Evolutionary conservation across 2,329 filamentous ascomycete genomes (phyloP).

Genomic region (Leptoxyphium fumago): DNA sequence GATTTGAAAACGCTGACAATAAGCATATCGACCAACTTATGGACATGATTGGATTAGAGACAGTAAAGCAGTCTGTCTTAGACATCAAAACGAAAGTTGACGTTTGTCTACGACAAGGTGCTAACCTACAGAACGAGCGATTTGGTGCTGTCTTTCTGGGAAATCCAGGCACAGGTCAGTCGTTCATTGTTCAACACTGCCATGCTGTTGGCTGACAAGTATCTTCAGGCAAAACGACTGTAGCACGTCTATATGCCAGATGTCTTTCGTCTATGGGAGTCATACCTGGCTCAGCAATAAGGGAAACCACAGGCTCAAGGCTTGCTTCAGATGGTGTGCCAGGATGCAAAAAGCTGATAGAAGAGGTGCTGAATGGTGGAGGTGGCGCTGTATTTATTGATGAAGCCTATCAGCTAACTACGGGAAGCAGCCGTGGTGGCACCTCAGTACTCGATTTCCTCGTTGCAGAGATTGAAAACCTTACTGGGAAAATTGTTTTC

Average conservation of each 20-base stretch:
- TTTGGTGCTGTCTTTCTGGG: slow-evolving; percentile 51
- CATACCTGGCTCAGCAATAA: slow-evolving; percentile 44
- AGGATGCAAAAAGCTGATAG: slow-evolving; percentile 42
- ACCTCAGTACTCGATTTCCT: slow-evolving; percentile 53
- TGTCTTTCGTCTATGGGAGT: slow-evolving; percentile 49
- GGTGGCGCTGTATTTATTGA: slow-evolving; percentile 66
- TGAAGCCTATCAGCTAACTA: slow-evolving; percentile 60
- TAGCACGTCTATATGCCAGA: slow-evolving; percentile 54
- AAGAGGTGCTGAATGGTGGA: slow-evolving; percentile 39
- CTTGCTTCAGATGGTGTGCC: slow-evolving; percentile 48
- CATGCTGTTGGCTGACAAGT: too few relatives aligned
- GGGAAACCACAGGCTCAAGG: slow-evolving; percentile 53
- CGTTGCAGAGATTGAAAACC: slow-evolving; percentile 58
- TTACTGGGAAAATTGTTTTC: slow-evolving; percentile 54
- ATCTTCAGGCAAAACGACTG: slow-evolving; percentile 52
- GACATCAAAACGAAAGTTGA: slow-evolving; percentile 50
- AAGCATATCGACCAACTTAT: slow-evolving; percentile 48
- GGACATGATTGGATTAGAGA: slow-evolving; percentile 55
- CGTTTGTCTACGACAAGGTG: slow-evolving; percentile 40
- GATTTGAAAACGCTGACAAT: slow-evolving; percentile 35
- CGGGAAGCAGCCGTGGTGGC: slow-evolving; percentile 41
- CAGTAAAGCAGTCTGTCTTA: slow-evolving; percentile 51
- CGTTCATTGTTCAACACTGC: too few relatives aligned
- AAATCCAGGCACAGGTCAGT: slow-evolving; percentile 58
- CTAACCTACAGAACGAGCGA: slow-evolving; percentile 42